A percentile compares a stretch with the other conserved stretches of the same genome.
These are phyloP conservation scores for Agaricus blazei DNA, from an alignment of 768 basidiomycete genomes.

Conservation along the genomic window DNA sequence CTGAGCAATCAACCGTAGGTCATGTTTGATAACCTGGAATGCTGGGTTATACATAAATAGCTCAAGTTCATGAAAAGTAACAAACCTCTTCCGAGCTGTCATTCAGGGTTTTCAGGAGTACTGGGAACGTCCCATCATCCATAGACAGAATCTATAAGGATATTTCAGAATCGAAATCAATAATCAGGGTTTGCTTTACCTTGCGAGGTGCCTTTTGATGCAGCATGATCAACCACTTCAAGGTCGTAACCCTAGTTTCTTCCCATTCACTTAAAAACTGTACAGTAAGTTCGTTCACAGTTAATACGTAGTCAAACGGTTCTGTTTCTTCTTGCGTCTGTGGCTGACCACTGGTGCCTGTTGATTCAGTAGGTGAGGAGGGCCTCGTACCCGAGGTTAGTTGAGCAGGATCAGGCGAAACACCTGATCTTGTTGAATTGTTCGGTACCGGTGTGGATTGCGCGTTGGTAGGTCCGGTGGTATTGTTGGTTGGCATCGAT, in stretches of 20 bases:
- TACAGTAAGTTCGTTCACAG: constrained; percentile 87
- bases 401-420: constrained; percentile 32
- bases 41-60: no score
- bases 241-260: constrained; percentile 89
- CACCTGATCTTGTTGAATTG: not conserved
- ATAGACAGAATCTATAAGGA: constrained; percentile 77
- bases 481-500: constrained; percentile 46
- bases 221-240: constrained; percentile 98
- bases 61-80: not conserved
- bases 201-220: constrained; percentile 97
- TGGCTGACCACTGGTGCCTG: constrained; percentile 24
- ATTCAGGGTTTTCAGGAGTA: constrained; percentile 89
- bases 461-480: constrained; percentile 24
- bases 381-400: constrained; percentile 41
- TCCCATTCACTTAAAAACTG: constrained; percentile 96
- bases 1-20: constrained; percentile 92
- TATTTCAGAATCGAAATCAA: not conserved
- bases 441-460: not conserved
- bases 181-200: constrained; percentile 33
- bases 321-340: constrained; percentile 48
- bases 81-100: constrained; percentile 92
- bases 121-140: constrained; percentile 97
- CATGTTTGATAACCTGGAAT: constrained; percentile 86
- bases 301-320: constrained; percentile 86
- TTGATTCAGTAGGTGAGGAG: constrained; percentile 52